Percentiles rank a stretch among this genome's conserved stretches.
Conservation (phyloP, 2,329 filamentous ascomycete species). For the Aplosporella prunicola region DNA sequence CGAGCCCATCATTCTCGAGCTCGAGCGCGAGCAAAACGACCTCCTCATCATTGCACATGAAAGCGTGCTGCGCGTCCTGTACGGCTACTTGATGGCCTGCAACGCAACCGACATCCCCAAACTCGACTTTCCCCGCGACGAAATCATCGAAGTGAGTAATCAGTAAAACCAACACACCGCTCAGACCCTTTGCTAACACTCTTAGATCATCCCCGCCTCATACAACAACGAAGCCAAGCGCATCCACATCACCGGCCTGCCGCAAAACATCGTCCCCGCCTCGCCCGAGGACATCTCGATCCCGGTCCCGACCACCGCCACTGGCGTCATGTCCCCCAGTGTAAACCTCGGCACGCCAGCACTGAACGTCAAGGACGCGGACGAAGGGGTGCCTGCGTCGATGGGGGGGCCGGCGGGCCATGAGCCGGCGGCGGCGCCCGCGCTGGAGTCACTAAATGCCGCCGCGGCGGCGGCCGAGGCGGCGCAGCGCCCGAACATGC, state of each 20-base stretch:
- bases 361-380: too few relatives aligned
- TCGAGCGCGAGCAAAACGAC: conserved; percentile 94
- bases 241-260: conserved; percentile 68
- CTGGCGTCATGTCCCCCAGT: too few relatives aligned
- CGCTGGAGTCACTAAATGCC: too few relatives aligned
- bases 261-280: conserved; percentile 58
- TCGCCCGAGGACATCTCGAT: conserved; percentile 77
- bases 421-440: too few relatives aligned
- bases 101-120: conserved; percentile 89
- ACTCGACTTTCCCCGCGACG: conserved; percentile 86
- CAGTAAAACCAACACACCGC: conserved; percentile 4
- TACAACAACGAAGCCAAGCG: conserved; percentile 95
- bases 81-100: conserved; percentile 97
- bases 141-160: conserved; percentile 76
- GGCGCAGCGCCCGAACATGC: too few relatives aligned
- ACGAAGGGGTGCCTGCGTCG: too few relatives aligned
- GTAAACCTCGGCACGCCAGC: too few relatives aligned
- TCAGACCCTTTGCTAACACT: too few relatives aligned
- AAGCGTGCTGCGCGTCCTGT: conserved; percentile 91
- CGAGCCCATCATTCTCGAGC: conserved; percentile 93
- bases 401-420: too few relatives aligned
- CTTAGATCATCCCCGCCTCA: conserved; percentile 83
- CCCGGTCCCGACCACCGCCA: too few relatives aligned
- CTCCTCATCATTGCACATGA: conserved; percentile 98
- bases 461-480: too few relatives aligned